Evolutionary conservation across 768 basidiomycete species (phyloP).

Genomic region (Hypholoma sublateritium): DNA sequence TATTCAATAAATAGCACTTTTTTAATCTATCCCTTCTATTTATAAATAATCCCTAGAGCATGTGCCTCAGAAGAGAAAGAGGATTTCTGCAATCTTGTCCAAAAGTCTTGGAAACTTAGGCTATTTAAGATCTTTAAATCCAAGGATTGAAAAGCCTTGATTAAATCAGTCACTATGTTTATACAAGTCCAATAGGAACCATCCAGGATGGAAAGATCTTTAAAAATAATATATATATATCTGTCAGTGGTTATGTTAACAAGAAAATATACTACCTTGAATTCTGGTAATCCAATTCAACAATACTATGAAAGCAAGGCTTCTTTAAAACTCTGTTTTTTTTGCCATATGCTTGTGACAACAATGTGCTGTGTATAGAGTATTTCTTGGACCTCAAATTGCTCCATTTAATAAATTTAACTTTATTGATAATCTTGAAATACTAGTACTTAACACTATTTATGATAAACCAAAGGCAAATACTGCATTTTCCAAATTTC

Average conservation of each 20-base stretch:
- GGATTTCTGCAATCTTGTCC: not conserved
- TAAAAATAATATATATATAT: not conserved
- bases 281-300: not conserved
- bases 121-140: conserved; percentile 6
- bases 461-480: no score
- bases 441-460: no score
- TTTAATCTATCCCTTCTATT: not conserved
- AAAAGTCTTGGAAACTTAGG: not conserved
- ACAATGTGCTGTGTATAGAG: not conserved
- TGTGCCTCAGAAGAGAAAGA: conserved; percentile 1
- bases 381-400: not conserved
- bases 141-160: not conserved
- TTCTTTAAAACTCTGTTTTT: not conserved
- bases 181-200: not conserved
- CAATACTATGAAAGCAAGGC: not conserved
- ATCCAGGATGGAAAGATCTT: not conserved
- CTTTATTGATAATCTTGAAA: not conserved
- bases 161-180: not conserved
- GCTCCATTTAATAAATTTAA: not conserved
- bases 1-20: not conserved
- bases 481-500: no score
- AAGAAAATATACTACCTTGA: not conserved
- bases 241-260: not conserved
- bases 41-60: conserved; percentile 1
- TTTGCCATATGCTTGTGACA: not conserved